phyloP scores from a whole-genome alignment of 805 yeast genomes.

The Myxozyma monticola region DNA sequence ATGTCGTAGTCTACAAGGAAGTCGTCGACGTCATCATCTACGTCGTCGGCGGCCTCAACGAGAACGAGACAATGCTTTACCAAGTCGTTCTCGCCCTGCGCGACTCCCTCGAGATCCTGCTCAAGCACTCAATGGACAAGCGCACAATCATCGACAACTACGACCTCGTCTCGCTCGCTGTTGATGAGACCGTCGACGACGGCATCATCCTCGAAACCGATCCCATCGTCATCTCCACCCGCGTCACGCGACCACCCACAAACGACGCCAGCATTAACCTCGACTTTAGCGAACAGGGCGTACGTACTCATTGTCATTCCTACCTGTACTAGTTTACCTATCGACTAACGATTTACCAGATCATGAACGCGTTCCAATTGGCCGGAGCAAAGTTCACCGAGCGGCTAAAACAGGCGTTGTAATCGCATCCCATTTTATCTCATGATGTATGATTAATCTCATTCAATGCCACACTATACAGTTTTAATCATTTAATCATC shows the following conservation, averaged over 20 bases:
- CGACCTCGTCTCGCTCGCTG: slow-evolving; percentile 80
- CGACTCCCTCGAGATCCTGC: slow-evolving; percentile 77
- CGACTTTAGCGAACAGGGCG: slow-evolving; percentile 46
- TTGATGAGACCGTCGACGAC: slow-evolving; percentile 91
- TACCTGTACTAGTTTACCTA: background rate
- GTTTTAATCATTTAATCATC: no score
- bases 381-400: slow-evolving; percentile 30
- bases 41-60: slow-evolving; percentile 71
- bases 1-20: slow-evolving; percentile 83
- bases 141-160: slow-evolving; percentile 75
- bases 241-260: slow-evolving; percentile 86
- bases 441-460: no score
- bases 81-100: slow-evolving; percentile 73
- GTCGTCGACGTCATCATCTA: slow-evolving; percentile 71
- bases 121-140: slow-evolving; percentile 71
- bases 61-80: slow-evolving; percentile 80
- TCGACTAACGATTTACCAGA: slow-evolving; percentile 12
- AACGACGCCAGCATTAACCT: slow-evolving; percentile 53
- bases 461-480: no score
- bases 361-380: slow-evolving; percentile 30
- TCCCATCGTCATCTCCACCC: slow-evolving; percentile 77
- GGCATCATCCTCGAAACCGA: slow-evolving; percentile 92
- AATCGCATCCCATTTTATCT: no score
- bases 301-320: slow-evolving; percentile 40
- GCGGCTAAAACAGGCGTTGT: slow-evolving; percentile 29